Evolutionary conservation across 179 eudicot species (phyloP), one percentile per base, ranked within the genome.

Genomic region (Carnegiea gigantea): DNA sequence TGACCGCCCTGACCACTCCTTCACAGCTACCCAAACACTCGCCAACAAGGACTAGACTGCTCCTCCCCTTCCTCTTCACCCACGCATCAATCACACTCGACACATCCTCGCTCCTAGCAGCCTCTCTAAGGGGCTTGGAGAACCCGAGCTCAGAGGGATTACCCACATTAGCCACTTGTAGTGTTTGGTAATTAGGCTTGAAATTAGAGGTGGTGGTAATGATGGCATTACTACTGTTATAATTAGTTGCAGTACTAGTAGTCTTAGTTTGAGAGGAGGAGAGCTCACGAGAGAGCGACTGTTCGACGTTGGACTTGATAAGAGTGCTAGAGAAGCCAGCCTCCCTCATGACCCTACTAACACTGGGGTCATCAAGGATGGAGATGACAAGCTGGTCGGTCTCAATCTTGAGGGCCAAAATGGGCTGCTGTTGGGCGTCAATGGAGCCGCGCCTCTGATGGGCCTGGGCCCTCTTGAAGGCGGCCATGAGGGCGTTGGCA

Each of bases 391-490:
- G 62, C 62, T 54, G 62, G 21, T 54, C 62, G n/a, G 62, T 54
- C 62, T 54, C 62, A 17, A 54, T 54, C 62, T 54, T 54, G 21
- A 54, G 62, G 28, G 28, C 68, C 88, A 64, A 88, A 90, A 82
- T 85, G 92, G 33, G 92, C 92, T 26, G 93, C 44, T 90, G 93
- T 73, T 90, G 93, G 81, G 82, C 88, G 74, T 90, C 93, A n/a
- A 85, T 67, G 9, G 89, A 86, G 4, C 92, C 88, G 9, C 92
- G 87, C 1, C 92, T 82, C 51, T 90, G 92, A 73, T 90, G 92
- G 53, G 92, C 89, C 64, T 90, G 92, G 40, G 92, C 92, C 33
- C 92, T 85, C 83, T 90, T 90, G 70, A 90, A 87, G 21, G 92
- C 92, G 0, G 92, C 92, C 75, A 89, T 86, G 4, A 90, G 80